Evolutionary conservation across 768 basidiomycete genomes (phyloP).

Genomic region (Mycena filopes): DNA sequence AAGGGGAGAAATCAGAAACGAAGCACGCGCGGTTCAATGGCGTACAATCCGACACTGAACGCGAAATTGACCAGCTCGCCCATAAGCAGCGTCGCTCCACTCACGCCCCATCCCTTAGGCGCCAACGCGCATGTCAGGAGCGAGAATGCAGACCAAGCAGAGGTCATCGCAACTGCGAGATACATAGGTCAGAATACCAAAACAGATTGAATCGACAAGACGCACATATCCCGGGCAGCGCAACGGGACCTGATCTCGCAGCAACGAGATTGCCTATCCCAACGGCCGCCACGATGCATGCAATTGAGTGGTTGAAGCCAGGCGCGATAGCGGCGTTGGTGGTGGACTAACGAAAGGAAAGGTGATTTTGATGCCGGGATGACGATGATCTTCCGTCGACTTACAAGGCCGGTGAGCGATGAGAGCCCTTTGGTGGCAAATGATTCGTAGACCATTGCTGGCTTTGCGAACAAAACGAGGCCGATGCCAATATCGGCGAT

Average conservation of each 20-base stretch:
- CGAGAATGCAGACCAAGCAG: conserved; percentile 39
- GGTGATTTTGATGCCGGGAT: no score
- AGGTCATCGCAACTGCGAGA: conserved; percentile 43
- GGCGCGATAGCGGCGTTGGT: conserved; percentile 41
- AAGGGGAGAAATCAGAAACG: neutral
- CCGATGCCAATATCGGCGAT: conserved; percentile 42
- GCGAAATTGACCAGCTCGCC: conserved; percentile 37
- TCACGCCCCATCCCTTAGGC: conserved; percentile 36
- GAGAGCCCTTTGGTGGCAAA: conserved; percentile 32
- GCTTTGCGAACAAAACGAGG: conserved; percentile 39
- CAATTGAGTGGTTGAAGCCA: conserved; percentile 49
- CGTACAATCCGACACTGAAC: conserved; percentile 36
- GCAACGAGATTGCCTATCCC: conserved; percentile 45
- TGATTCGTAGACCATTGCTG: conserved; percentile 43
- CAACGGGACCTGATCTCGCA: conserved; percentile 38
- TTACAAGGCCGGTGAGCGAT: conserved; percentile 40
- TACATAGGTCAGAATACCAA: neutral
- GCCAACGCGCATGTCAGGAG: conserved; percentile 41
- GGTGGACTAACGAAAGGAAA: conserved; percentile 40
- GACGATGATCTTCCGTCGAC: no score
- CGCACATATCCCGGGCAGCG: conserved; percentile 41
- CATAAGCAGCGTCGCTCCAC: conserved; percentile 45
- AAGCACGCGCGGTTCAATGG: conserved; percentile 18
- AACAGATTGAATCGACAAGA: conserved; percentile 1
- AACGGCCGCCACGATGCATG: conserved; percentile 47